Conservation (phyloP, 1,139 yeast genomes). For the Tardiomyces digboiensis region DNA sequence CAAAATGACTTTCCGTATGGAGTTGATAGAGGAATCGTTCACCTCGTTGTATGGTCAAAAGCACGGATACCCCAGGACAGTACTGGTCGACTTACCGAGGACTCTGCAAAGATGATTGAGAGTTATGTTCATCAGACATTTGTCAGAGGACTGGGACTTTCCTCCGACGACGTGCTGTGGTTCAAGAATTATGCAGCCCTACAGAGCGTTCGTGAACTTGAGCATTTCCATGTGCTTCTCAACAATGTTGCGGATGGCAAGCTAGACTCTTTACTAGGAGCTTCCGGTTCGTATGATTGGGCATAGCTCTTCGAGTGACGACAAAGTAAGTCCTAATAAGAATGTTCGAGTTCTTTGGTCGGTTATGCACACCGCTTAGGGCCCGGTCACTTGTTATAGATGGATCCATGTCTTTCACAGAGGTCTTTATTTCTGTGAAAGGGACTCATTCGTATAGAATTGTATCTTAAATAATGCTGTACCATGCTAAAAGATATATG, state of each 20-base stretch:
- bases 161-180: slow-evolving; percentile 24
- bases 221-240: slow-evolving; percentile 32
- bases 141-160: slow-evolving; percentile 15
- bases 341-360: too few species aligned
- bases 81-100: slow-evolving; percentile 19
- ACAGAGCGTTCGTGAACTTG: slow-evolving; percentile 30
- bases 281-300: slow-evolving; percentile 15
- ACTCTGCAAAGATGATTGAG: slow-evolving; percentile 17
- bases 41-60: slow-evolving; percentile 33
- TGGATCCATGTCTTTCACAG: too few species aligned
- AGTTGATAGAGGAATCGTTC: slow-evolving; percentile 26
- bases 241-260: not conserved
- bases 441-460: too few species aligned
- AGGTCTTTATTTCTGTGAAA: too few species aligned
- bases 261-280: slow-evolving; percentile 14
- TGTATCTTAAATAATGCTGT: too few species aligned
- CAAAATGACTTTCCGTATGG: slow-evolving; percentile 34
- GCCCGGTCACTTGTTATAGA: too few species aligned
- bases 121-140: slow-evolving; percentile 23
- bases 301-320: too few species aligned
- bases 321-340: too few species aligned
- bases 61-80: slow-evolving; percentile 23
- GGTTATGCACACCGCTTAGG: too few species aligned
- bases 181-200: slow-evolving; percentile 32
- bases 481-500: too few species aligned